Percentiles rank a stretch among this genome's conserved stretches.
phyloP scores from a whole-genome alignment of 306 rosid genomes.

The Dalbergia cochinchinensis region DNA sequence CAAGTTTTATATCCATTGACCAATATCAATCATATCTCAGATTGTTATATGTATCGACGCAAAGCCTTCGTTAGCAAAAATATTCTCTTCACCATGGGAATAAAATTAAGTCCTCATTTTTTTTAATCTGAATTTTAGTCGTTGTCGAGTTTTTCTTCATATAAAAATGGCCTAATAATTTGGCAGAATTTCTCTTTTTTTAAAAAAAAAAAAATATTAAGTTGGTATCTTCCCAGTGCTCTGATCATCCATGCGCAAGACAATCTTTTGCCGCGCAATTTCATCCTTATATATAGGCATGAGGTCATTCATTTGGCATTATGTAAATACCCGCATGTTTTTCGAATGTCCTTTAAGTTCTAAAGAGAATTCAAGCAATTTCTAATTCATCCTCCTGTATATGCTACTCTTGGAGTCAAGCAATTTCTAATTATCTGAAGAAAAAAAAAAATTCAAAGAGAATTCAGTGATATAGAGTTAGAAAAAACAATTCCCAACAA shows the following conservation, averaged over 20 bases:
- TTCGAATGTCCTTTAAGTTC: conserved; percentile 1
- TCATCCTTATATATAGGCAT: background rate
- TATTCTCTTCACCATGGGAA: background rate
- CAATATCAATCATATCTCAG: background rate
- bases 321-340: background rate
- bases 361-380: background rate
- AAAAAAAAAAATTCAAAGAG: background rate
- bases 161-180: background rate
- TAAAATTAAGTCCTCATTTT: conserved; percentile 20
- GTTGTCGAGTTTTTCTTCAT: background rate
- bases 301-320: conserved; percentile 32
- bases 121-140: conserved; percentile 9
- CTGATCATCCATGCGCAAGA: background rate
- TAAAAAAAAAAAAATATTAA: background rate
- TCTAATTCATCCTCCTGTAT: no score
- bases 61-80: conserved; percentile 22
- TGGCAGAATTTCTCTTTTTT: background rate
- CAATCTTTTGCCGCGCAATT: background rate
- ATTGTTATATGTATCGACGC: background rate
- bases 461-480: background rate
- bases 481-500: conserved; percentile 5
- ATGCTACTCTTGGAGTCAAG: no score
- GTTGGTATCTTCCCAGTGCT: background rate
- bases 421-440: background rate
- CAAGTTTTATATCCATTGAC: background rate